Conservation (phyloP, 2,329 filamentous ascomycete genomes). For the Ramularia endophylla region DNA sequence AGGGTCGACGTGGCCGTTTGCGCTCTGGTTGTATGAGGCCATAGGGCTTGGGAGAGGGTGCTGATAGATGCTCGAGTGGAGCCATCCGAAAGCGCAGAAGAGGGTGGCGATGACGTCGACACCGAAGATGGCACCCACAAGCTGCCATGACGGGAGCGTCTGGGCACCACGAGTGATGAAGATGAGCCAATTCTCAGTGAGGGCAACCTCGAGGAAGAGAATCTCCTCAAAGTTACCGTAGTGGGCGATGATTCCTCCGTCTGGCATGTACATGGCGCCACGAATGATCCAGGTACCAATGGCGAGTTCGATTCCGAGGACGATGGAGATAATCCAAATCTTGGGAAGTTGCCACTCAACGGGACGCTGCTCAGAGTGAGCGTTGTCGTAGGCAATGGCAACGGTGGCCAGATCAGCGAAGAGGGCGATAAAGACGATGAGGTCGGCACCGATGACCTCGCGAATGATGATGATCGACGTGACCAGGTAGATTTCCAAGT, state of each 20-base stretch:
- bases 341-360: conserved; percentile 78
- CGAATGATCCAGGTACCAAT: conserved; percentile 68
- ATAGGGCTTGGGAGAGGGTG: conserved; percentile 38
- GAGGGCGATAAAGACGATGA: conserved; percentile 73
- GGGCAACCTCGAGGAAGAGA: conserved; percentile 48
- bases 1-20: conserved; percentile 51
- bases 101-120: conserved; percentile 67
- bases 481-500: conserved; percentile 70
- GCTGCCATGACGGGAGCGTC: conserved; percentile 70
- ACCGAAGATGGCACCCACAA: conserved; percentile 63
- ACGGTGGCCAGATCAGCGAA: conserved; percentile 77
- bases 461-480: conserved; percentile 75
- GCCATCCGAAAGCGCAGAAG: conserved; percentile 71
- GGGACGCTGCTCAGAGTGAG: conserved; percentile 66
- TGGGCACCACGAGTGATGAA: conserved; percentile 55
- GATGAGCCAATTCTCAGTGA: conserved; percentile 51
- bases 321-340: conserved; percentile 70
- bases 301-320: conserved; percentile 63
- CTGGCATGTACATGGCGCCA: conserved; percentile 61
- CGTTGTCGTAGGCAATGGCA: conserved; percentile 73
- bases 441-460: conserved; percentile 65
- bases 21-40: conserved; percentile 27
- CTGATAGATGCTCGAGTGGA: conserved; percentile 49
- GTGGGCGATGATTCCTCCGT: conserved; percentile 69
- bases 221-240: conserved; percentile 70